Percentiles rank a stretch among this genome's conserved stretches.
Evolutionary conservation across 345 rosid species (phyloP).

Genomic region (Viola odorata): DNA sequence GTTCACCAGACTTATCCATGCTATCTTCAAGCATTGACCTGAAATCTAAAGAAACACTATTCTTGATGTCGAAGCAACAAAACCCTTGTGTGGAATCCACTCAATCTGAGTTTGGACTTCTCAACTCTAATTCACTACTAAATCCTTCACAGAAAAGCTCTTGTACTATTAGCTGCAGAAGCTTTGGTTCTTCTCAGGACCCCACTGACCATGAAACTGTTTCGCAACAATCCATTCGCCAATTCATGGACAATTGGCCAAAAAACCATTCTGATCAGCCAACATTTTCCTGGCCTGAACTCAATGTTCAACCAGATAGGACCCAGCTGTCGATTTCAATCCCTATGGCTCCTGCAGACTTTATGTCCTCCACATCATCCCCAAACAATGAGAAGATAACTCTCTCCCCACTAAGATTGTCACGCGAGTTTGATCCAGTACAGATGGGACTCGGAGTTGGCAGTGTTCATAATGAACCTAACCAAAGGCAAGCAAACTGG

Average conservation of each 20-base stretch:
- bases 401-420: slow-evolving; percentile 43
- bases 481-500: slow-evolving; percentile 46
- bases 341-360: slow-evolving; percentile 44
- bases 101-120: slow-evolving; percentile 34
- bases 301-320: slow-evolving; percentile 38
- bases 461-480: slow-evolving; percentile 24
- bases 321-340: slow-evolving; percentile 62
- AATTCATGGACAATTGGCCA: slow-evolving; percentile 64
- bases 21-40: slow-evolving; percentile 20
- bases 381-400: slow-evolving; percentile 37
- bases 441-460: slow-evolving; percentile 55
- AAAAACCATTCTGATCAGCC: slow-evolving; percentile 35
- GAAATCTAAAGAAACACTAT: slow-evolving; percentile 36
- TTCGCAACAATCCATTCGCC: slow-evolving; percentile 42
- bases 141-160: slow-evolving; percentile 39
- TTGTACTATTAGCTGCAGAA: slow-evolving; percentile 26
- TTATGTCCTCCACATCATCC: slow-evolving; percentile 45
- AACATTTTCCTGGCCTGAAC: slow-evolving; percentile 40
- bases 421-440: slow-evolving; percentile 36
- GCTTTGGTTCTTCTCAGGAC: slow-evolving; percentile 37
- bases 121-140: slow-evolving; percentile 39
- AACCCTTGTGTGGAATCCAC: slow-evolving; percentile 24
- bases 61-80: slow-evolving; percentile 31
- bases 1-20: slow-evolving; percentile 26
- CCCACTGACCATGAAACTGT: slow-evolving; percentile 28